Evolutionary conservation across 1,284 basidiomycete genomes (phyloP), one percentile per base, ranked within the genome.

Genomic region (Phaffia rhodozyma): DNA sequence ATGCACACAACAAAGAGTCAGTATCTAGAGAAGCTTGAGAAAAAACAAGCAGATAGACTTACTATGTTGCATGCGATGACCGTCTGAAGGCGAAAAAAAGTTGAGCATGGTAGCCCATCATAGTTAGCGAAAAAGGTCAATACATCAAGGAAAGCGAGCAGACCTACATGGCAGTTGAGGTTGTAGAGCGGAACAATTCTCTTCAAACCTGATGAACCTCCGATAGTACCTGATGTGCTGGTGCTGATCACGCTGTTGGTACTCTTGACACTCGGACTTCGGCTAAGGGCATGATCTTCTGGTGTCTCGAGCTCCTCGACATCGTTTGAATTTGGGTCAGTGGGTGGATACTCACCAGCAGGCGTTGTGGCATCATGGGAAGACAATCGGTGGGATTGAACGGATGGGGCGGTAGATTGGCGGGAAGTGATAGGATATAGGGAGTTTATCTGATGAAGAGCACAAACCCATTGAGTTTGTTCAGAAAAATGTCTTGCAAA

Each of bases 141-240:
- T 21, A 59, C n/a, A 29, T 16, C 20, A 20, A 23, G n/a, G 13
- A 47, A 18, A 25, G 56, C 34, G 16, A 21, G 38, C 38, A 50
- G 50, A 49, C 56, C 43, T 38, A 55, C 60, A 49, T 62, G 61
- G 34, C 55, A 58, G 62, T 89, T 86, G 43, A 97, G 81, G 71
- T 94, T 97, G 78, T 96, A 97, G 20, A 97, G 80, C 0, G 94
- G 93, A 57, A 92, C 86, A 69, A 97, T 92, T 69, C 86, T 84
- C 62, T 72, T 73, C 25, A 50, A 21, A 18, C 25, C 4, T n/a
- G 58, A 59, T n/a, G 43, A 9, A 1, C 25, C 23, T 2, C 55
- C 32, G 21, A 5, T 29, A 29, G 34, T 32, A 20, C 20, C 34
- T 18, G 52, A 34, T 27, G 53, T 55, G 5, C 53, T 32, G 32